Conservation (phyloP, 305 asterid genomes). For the Coffea humblotiana region DNA sequence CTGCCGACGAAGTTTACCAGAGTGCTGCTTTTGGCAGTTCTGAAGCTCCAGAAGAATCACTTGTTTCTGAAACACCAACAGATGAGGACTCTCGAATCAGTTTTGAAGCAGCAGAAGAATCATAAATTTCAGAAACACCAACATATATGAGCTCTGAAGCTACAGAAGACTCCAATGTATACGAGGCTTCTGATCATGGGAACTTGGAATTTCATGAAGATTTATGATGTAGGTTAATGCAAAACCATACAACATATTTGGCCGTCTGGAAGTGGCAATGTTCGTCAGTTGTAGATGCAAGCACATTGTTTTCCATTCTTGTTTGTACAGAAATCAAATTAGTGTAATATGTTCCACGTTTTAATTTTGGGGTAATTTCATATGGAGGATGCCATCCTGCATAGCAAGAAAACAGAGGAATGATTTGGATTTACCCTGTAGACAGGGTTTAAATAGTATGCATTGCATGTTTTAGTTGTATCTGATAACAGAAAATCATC, state of each 20-base stretch:
- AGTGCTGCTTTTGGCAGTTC: constrained; percentile 32
- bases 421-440: neutral
- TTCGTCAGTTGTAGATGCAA: neutral
- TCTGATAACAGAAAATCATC: no score
- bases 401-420: neutral
- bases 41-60: constrained; percentile 22
- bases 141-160: constrained; percentile 22
- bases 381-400: neutral
- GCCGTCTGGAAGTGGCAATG: neutral
- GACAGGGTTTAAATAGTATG: neutral
- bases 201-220: constrained; percentile 49
- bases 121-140: constrained; percentile 13
- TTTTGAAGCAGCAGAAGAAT: constrained; percentile 13
- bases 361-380: neutral
- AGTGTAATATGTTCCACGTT: neutral
- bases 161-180: constrained; percentile 36
- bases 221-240: constrained; percentile 43
- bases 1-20: constrained; percentile 20
- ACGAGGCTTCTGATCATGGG: constrained; percentile 37
- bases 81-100: constrained; percentile 14
- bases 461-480: neutral
- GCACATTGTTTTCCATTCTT: neutral
- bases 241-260: neutral
- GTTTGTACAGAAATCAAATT: constrained; percentile 6
- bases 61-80: constrained; percentile 18